Evolutionary conservation across 768 basidiomycete genomes (phyloP).

Genomic region (Phlegmacium glaucopus): DNA sequence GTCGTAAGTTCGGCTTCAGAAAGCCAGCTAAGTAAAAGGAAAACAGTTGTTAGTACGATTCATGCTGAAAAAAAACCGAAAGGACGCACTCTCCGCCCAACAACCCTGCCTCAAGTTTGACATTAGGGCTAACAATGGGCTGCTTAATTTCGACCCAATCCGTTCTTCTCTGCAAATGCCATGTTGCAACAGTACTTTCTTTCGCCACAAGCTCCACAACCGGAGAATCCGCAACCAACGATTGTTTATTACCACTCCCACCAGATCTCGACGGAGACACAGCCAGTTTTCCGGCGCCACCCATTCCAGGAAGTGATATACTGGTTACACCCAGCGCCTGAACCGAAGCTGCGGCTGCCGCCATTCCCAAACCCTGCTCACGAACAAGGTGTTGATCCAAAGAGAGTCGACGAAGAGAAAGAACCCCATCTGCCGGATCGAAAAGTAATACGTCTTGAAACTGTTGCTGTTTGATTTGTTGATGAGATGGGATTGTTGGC

Average conservation of each 20-base stretch:
- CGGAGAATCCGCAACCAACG: not conserved
- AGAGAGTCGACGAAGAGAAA: constrained; percentile 53
- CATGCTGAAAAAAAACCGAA: constrained; percentile 5
- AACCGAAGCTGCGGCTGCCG: constrained; percentile 26
- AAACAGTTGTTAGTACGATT: constrained; percentile 12
- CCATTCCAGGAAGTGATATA: constrained; percentile 56
- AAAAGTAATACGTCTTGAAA: constrained; percentile 70
- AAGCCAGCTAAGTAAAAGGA: constrained; percentile 47
- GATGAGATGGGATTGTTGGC: constrained; percentile 17
- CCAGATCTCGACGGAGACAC: not conserved
- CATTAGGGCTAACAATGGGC: constrained; percentile 8
- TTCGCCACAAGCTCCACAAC: constrained; percentile 33
- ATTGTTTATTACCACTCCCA: too few species aligned
- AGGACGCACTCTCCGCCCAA: constrained; percentile 17
- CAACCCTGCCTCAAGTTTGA: not conserved
- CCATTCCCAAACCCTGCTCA: constrained; percentile 18
- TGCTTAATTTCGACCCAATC: constrained; percentile 54
- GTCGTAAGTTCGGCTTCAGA: constrained; percentile 84
- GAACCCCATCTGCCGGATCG: constrained; percentile 52
- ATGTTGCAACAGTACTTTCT: constrained; percentile 53
- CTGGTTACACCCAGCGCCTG: constrained; percentile 43
- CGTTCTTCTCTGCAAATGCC: constrained; percentile 52
- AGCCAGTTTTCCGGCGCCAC: constrained; percentile 13
- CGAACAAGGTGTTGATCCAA: constrained; percentile 33
- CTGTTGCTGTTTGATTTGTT: constrained; percentile 32